Conservation (phyloP, 2,329 filamentous ascomycete genomes). For the Pleurostoma richardsiae region DNA sequence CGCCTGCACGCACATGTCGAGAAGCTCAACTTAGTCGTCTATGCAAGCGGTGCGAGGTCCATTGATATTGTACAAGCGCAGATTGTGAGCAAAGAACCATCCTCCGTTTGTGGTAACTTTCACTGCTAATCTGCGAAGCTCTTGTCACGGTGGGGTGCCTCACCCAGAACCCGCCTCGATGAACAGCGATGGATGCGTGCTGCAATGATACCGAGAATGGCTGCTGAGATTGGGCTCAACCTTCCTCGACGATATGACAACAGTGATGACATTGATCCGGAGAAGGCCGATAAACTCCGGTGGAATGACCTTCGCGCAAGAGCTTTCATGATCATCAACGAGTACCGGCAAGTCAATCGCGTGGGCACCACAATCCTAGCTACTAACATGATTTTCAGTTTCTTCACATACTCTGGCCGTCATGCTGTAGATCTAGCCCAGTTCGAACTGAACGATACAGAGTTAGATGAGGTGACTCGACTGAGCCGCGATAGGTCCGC, state of each 20-base stretch:
- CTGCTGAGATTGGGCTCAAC: constrained; percentile 2
- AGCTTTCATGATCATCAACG: constrained; percentile 4
- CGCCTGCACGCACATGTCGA: constrained; percentile 3
- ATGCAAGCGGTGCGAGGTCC: constrained; percentile 2
- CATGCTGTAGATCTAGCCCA: not conserved
- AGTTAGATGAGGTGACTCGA: constrained; percentile 1
- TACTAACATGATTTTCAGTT: not conserved
- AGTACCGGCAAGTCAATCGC: constrained; percentile 1
- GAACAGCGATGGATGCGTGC: constrained; percentile 4
- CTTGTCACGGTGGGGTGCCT: not conserved
- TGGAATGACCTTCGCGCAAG: constrained; percentile 4
- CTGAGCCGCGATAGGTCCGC: not conserved
- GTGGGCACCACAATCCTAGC: not conserved
- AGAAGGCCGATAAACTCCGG: not conserved
- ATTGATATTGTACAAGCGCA: constrained; percentile 5
- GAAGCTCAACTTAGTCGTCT: constrained; percentile 4
- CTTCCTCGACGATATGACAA: constrained; percentile 2
- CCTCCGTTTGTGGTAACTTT: not conserved
- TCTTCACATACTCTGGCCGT: constrained; percentile 2
- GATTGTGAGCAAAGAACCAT: constrained; percentile 1
- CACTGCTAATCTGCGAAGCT: not conserved
- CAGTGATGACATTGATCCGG: not conserved
- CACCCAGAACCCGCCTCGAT: constrained; percentile 1
- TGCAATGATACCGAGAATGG: constrained; percentile 4
- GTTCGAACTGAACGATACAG: constrained; percentile 1